Evolutionary conservation across 768 basidiomycete species (phyloP), one percentile per base, ranked within the genome.

Genomic region (Panellus pusillus): DNA sequence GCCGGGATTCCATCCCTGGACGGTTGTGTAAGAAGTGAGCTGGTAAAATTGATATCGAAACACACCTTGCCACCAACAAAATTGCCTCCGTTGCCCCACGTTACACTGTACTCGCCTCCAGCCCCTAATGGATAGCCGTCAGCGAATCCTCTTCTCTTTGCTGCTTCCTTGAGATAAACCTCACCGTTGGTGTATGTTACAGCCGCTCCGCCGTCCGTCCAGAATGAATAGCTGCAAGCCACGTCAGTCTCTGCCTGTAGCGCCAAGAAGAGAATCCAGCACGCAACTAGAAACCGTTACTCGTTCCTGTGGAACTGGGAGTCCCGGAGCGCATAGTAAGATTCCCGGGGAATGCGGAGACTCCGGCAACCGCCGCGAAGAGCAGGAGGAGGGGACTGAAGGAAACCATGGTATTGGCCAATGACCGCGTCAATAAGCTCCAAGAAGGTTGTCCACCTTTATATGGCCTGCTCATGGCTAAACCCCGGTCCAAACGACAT

Each of bases 1-100:
- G 15, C 70, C 70, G 11, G 68, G 68, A 20, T 61, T 69, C 68
- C 68, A 69, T n/a, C 70, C 70, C 52, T 35, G 24, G 6, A 35
- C 32, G 32, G 14, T 35, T 14, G 32, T 35, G 2, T 11, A 14
- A 35, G 8, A 35, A 35, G 32, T 35, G 11, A 14, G 14, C 7
- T 9, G 32, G 32, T 35, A 11, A 35, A 14, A 35, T 35, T 9
- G 32, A 35, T 35, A 35, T 35, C 32, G 24, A 24, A 24, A 35
- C 14, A 2, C 32, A 35, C 32, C 32, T 70, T 71, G 39, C 70
- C 69, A 45, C 49, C 70, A 17, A 70, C 68, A 45, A 69, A 64
- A 61, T 72, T 66, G 27, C 66, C 70, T 28, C 31, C 50, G 5
- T 52, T 54, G 19, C 52, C 44, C 70, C 70, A 72, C 15, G 50